A percentile compares a stretch with the other conserved stretches of the same genome.
Evolutionary conservation across 192 early-diverging fungal genomes (phyloP).

Genomic region (Coemansia sp.): DNA sequence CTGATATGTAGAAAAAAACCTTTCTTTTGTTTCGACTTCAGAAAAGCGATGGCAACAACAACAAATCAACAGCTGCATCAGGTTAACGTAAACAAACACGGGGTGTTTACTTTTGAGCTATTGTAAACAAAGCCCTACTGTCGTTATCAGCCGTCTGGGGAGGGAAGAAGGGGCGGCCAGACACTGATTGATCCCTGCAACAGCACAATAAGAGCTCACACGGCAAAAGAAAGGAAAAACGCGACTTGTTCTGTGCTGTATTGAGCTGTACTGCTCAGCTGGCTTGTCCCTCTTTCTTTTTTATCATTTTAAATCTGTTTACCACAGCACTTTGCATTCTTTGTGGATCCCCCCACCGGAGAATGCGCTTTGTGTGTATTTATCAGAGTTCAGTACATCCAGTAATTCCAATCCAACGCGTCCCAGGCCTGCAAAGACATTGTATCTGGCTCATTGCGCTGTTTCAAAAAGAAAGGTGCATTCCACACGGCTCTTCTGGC

Average conservation of each 20-base stretch:
- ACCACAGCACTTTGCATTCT: not conserved
- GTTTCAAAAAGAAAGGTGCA: not conserved
- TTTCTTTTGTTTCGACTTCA: no score
- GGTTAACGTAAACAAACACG: not conserved
- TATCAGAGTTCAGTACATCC: not conserved
- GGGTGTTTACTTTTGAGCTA: not conserved
- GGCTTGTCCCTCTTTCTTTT: not conserved
- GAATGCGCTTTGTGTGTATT: conserved; percentile 4
- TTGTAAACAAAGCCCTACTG: not conserved
- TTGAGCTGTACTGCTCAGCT: no score
- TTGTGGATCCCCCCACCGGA: not conserved
- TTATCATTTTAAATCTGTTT: not conserved
- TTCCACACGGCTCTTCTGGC: not conserved
- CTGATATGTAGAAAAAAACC: no score
- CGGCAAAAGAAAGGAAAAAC: no score
- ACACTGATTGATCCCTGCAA: not conserved
- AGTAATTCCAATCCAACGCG: no score
- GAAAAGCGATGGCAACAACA: no score
- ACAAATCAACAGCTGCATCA: not conserved
- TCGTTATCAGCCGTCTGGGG: not conserved
- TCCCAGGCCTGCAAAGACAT: no score
- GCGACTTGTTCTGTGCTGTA: no score
- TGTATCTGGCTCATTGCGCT: conserved; percentile 1
- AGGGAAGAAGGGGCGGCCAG: not conserved
- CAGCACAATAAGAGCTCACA: no score